phyloP scores from a whole-genome alignment of 2,329 filamentous ascomycete species.

The Fusarium foetens region DNA sequence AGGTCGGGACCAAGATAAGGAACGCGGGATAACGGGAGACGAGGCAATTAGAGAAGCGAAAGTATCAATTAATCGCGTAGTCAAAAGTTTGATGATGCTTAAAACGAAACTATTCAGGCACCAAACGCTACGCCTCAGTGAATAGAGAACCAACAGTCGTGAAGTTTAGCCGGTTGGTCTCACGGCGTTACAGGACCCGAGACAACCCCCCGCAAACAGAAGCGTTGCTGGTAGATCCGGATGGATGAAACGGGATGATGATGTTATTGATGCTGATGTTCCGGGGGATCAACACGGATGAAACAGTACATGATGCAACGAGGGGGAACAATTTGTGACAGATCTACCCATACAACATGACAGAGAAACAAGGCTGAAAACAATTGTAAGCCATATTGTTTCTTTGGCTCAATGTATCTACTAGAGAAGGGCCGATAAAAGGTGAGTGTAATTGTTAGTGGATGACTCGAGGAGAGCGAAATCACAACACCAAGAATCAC shows the following conservation, averaged over 20 bases:
- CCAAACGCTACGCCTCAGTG: background rate
- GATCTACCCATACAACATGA: slow-evolving; percentile 24
- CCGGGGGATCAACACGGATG: slow-evolving; percentile 32
- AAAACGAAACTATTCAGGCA: background rate
- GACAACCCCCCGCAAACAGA: slow-evolving; percentile 30
- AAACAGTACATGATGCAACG: slow-evolving; percentile 37
- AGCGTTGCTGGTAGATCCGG: slow-evolving; percentile 21
- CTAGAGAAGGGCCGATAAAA: slow-evolving; percentile 31
- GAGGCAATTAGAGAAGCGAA: slow-evolving; percentile 19
- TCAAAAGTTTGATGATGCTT: slow-evolving; percentile 8
- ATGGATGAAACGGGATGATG: slow-evolving; percentile 9
- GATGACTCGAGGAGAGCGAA: background rate
- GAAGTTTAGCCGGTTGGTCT: background rate
- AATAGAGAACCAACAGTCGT: background rate
- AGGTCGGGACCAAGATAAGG: slow-evolving; percentile 36
- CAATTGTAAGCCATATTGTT: background rate
- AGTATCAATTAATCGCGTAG: slow-evolving; percentile 10
- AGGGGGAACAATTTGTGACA: slow-evolving; percentile 22
- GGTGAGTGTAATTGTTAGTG: background rate
- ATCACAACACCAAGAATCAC: background rate
- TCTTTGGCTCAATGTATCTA: background rate
- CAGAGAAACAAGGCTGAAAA: slow-evolving; percentile 21
- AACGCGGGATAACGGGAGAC: slow-evolving; percentile 12
- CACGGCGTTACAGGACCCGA: slow-evolving; percentile 16
- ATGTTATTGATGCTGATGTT: slow-evolving; percentile 12